Evolutionary conservation across 208 protist genomes (phyloP).

Genomic region (Endotrypanum monterogeii): DNA sequence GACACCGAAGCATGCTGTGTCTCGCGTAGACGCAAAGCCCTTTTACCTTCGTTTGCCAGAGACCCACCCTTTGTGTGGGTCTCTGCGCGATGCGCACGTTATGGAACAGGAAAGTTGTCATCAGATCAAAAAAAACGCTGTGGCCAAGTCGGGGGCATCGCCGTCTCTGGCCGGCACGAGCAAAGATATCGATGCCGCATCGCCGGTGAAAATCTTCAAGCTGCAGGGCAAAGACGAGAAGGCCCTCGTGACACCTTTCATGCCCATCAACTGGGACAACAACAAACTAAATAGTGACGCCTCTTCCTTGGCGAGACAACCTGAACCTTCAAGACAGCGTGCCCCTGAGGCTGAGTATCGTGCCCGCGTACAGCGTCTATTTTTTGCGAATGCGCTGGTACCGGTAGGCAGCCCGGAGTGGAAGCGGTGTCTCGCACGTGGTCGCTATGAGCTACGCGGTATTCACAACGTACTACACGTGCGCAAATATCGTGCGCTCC

Average conservation of each 20-base stretch:
- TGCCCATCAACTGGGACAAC: constrained; percentile 39
- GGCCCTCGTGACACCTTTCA: constrained; percentile 17
- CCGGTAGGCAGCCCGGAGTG: constrained; percentile 43
- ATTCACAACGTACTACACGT: constrained; percentile 56
- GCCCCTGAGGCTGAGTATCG: constrained; percentile 37
- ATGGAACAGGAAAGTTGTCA: constrained; percentile 7
- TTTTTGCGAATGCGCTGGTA: constrained; percentile 43
- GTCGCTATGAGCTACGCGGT: constrained; percentile 52
- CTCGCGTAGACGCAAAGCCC: neutral
- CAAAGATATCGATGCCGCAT: neutral
- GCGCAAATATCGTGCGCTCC: constrained; percentile 67
- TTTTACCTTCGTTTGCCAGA: constrained; percentile 20
- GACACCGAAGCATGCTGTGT: neutral
- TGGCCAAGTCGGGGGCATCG: neutral
- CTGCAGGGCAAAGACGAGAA: neutral
- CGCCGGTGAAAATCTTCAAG: constrained; percentile 17
- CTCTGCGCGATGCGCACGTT: neutral
- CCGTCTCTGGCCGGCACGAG: neutral
- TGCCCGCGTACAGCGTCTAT: constrained; percentile 56
- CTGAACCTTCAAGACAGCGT: neutral
- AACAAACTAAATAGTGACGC: neutral
- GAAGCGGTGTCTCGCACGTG: constrained; percentile 61
- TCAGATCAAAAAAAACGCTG: neutral
- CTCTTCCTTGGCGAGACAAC: neutral
- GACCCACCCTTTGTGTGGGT: constrained; percentile 10